These are phyloP conservation scores for Wickerhamiella brachini DNA, from an alignment of 805 yeast genomes.

Conservation along the genomic window DNA sequence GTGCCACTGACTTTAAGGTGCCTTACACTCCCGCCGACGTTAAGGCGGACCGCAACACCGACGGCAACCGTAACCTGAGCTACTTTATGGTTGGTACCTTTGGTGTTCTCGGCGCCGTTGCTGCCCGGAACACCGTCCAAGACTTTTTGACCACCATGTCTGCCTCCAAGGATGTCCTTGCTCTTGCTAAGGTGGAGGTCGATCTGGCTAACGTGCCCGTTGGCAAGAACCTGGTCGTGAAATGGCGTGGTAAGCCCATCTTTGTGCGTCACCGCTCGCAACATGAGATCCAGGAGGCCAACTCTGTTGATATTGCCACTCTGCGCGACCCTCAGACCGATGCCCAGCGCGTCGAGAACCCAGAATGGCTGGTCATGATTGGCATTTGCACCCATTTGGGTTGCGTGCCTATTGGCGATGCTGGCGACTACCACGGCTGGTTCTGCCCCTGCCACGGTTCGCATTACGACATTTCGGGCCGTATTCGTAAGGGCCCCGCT, in stretches of 20 bases:
- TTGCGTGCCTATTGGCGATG: slow-evolving; percentile 99
- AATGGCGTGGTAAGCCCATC: slow-evolving; percentile 99
- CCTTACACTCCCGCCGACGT: slow-evolving; percentile 80
- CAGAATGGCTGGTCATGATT: slow-evolving; percentile 97
- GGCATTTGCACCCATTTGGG: slow-evolving; percentile 99
- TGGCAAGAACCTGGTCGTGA: slow-evolving; percentile 95
- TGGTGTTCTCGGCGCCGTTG: slow-evolving; percentile 82
- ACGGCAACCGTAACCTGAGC: slow-evolving; percentile 70
- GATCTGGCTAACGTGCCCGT: slow-evolving; percentile 85
- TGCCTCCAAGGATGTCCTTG: slow-evolving; percentile 97
- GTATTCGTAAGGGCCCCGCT: slow-evolving; percentile 99
- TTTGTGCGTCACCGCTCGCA: slow-evolving; percentile 97
- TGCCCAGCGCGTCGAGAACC: slow-evolving; percentile 85
- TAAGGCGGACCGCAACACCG: slow-evolving; percentile 55
- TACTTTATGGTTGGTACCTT: slow-evolving; percentile 97
- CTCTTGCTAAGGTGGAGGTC: slow-evolving; percentile 98
- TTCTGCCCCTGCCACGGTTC: slow-evolving; percentile 99
- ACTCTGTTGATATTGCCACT: slow-evolving; percentile 54
- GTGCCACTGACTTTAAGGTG: slow-evolving; percentile 60
- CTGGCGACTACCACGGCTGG: slow-evolving; percentile 99
- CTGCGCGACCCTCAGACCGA: slow-evolving; percentile 94
- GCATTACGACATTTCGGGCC: slow-evolving; percentile 98
- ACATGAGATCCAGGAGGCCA: slow-evolving; percentile 89
- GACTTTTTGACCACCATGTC: slow-evolving; percentile 86
- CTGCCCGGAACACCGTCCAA: slow-evolving; percentile 89